These are phyloP conservation scores for Pulveroboletus sp. DNA, from an alignment of 768 basidiomycete species.

Conservation along the genomic window DNA sequence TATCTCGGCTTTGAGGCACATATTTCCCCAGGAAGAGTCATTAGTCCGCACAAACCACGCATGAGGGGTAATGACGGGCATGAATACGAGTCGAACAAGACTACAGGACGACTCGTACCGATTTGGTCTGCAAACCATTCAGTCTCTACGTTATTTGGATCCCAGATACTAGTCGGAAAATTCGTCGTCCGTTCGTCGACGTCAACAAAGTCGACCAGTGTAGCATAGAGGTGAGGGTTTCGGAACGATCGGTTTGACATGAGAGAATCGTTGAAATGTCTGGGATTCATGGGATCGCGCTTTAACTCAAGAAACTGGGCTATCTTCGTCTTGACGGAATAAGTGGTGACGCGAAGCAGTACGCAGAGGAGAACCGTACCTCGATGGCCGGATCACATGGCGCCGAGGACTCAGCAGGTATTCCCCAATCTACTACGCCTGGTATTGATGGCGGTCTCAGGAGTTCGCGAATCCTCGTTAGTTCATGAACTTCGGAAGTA, in stretches of 20 bases:
- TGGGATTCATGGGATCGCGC: slow-evolving; percentile 52
- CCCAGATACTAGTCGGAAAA: slow-evolving; percentile 72
- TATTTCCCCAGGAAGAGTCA: slow-evolving; percentile 1
- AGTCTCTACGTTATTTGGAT: slow-evolving; percentile 54
- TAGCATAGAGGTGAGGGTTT: slow-evolving; percentile 94
- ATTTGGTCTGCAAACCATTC: slow-evolving; percentile 78
- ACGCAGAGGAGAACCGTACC: slow-evolving; percentile 33
- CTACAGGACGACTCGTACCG: slow-evolving; percentile 46
- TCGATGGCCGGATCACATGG: slow-evolving; percentile 60
- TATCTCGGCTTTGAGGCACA: slow-evolving; percentile 45
- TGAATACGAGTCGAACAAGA: slow-evolving; percentile 24
- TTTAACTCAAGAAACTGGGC: slow-evolving; percentile 74
- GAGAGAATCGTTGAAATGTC: slow-evolving; percentile 94
- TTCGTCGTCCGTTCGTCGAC: slow-evolving; percentile 86
- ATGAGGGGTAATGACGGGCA: slow-evolving; percentile 10
- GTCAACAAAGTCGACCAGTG: slow-evolving; percentile 91
- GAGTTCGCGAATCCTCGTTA: slow-evolving; percentile 48
- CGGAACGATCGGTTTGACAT: slow-evolving; percentile 91
- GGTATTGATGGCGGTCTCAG: slow-evolving; percentile 61
- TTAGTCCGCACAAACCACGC: slow-evolving; percentile 2
- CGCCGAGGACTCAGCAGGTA: slow-evolving; percentile 52
- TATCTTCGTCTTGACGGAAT: slow-evolving; percentile 62
- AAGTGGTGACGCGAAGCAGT: neutral
- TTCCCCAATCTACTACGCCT: slow-evolving; percentile 70
- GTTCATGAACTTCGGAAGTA: slow-evolving; percentile 39